These are phyloP conservation scores for Raphanus hybrid DNA, from an alignment of 441 rosid species.

Conservation along the genomic window DNA sequence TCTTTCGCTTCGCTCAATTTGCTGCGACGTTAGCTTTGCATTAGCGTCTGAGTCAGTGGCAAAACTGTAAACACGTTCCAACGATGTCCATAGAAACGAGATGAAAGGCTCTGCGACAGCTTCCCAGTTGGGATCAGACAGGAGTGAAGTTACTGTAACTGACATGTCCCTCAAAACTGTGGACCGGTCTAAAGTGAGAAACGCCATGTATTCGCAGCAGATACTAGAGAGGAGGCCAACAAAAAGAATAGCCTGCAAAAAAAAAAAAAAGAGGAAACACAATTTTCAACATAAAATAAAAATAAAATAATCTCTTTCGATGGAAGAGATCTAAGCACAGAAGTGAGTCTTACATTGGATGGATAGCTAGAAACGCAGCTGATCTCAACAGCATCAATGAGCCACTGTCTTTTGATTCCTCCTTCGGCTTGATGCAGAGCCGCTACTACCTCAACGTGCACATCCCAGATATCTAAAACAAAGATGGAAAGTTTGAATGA, in stretches of 20 bases:
- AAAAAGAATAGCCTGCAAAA: conserved; percentile 70
- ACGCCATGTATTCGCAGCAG: conserved; percentile 91
- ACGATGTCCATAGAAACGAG: conserved; percentile 59
- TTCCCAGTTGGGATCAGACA: conserved; percentile 67
- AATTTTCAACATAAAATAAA: conserved; percentile 9
- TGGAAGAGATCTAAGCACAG: conserved; percentile 6
- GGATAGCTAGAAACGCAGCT: conserved; percentile 84
- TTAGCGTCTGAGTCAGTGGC: no score
- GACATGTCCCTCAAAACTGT: conserved; percentile 75
- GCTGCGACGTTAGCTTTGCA: conserved; percentile 34
- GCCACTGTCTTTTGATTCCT: conserved; percentile 86
- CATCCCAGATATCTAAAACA: conserved; percentile 73
- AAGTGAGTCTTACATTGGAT: conserved; percentile 62
- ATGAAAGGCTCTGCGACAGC: conserved; percentile 55
- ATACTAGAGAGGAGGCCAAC: conserved; percentile 79
- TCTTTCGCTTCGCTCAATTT: conserved; percentile 57
- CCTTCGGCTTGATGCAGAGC: conserved; percentile 73
- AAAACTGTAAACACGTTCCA: conserved; percentile 72
- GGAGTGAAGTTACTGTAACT: conserved; percentile 68
- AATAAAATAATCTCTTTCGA: neutral
- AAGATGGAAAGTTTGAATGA: neutral
- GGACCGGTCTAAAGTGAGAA: conserved; percentile 63
- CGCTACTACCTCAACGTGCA: conserved; percentile 70
- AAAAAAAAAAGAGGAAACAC: conserved; percentile 17
- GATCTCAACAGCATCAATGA: conserved; percentile 81